Evolutionary conservation across 768 basidiomycete species (phyloP), one percentile per base, ranked within the genome.

Genomic region (Crepidotus variabilis): DNA sequence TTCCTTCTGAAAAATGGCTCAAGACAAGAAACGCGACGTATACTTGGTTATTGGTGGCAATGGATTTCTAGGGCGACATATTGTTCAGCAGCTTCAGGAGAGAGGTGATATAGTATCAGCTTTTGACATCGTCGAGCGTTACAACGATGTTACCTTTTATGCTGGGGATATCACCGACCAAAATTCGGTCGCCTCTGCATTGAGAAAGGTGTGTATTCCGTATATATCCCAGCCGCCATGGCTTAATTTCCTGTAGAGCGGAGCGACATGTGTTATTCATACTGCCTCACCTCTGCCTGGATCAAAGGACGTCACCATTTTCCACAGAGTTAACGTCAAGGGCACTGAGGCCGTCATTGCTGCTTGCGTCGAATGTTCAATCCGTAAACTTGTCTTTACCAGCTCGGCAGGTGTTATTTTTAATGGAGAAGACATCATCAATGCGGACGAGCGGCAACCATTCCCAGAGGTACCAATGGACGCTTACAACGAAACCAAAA

Each of bases 21-120:
- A 63, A 43, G 45, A 54, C 51, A 79, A 74, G 47, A 22, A 57
- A 52, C 78, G 72, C 61, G 92, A 96, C 61, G 76, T 84, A 2
- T 98, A 92, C 72, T 75, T 96, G 55, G 94, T 99, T 65, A 88
- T 98, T 66, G 96, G 96, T 21, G 95, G 95, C 55, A 92, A 91
- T 64, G 93, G 94, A 21, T 95, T 96, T 70, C 76, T 96, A 21
- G 94, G 96, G 47, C 78, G 92, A 57, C 90, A 94, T 66, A 92
- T 99, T 63, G 94, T 98, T 28, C 84, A 94, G 63, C 84, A 86
- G 53, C 82, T 98, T 52, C 69, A 90, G 28, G 86, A 83, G 20
- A 82, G 95, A 47, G 89, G 85, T 5, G 90, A 92, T 73, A 73
- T 80, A 35, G 92, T 98, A 16, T 83, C 89, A 0, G 88, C 90